Evolutionary conservation across 2,329 filamentous ascomycete species (phyloP).

Genomic region (Neonectria sp.): DNA sequence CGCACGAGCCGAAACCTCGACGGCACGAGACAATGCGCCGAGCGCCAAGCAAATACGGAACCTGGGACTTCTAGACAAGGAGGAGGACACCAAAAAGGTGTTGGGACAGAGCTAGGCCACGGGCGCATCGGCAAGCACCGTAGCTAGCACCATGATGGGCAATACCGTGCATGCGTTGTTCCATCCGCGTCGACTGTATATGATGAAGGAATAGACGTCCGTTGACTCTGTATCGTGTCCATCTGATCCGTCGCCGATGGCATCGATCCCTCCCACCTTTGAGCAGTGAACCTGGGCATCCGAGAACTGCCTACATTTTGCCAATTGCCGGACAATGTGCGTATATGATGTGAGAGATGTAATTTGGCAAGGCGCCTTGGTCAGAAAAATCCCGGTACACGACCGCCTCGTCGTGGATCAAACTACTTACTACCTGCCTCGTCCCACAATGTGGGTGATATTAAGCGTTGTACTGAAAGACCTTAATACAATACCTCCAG

Average conservation of each 20-base stretch:
- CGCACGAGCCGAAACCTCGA: slow-evolving; percentile 82
- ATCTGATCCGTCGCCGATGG: not conserved
- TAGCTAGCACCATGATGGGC: slow-evolving; percentile 4
- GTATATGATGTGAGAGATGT: not conserved
- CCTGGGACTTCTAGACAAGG: slow-evolving; percentile 86
- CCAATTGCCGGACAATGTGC: not conserved
- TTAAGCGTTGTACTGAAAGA: not conserved
- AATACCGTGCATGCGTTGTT: slow-evolving; percentile 17
- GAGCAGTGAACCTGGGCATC: not conserved
- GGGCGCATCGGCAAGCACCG: slow-evolving; percentile 17
- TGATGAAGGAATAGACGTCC: slow-evolving; percentile 43
- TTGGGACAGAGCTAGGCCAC: slow-evolving; percentile 54
- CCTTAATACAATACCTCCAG: not conserved
- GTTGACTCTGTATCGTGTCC: slow-evolving; percentile 26
- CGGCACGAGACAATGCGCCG: slow-evolving; percentile 84
- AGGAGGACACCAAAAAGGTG: slow-evolving; percentile 81
- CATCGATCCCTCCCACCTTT: not conserved
- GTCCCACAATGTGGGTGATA: not conserved
- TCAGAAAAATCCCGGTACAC: not conserved
- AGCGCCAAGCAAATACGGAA: slow-evolving; percentile 90
- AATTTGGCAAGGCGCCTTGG: not conserved
- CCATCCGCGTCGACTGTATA: slow-evolving; percentile 36
- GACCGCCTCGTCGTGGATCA: not conserved
- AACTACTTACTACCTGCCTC: not conserved
- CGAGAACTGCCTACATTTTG: not conserved